Percentiles rank a stretch among this genome's conserved stretches.
Conservation (phyloP, 148 eudicot species). For the Fagopyrum esculentum region DNA sequence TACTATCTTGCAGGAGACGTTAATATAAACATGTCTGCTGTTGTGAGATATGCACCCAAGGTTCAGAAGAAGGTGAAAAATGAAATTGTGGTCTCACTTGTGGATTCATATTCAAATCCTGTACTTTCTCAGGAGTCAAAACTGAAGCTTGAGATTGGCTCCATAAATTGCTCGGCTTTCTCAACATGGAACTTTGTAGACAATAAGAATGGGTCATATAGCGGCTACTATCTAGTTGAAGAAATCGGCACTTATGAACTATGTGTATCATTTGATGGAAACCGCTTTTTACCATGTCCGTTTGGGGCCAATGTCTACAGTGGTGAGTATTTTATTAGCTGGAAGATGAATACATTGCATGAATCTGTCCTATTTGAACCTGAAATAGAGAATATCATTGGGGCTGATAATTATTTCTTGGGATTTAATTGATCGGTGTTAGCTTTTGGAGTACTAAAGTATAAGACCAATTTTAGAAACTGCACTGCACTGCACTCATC, state of each 20-base stretch:
- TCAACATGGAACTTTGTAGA: conserved; percentile 46
- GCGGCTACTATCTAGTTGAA: conserved; percentile 41
- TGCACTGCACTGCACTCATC: not conserved
- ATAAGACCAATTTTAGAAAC: not conserved
- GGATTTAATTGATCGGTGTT: too few relatives aligned
- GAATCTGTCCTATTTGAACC: not conserved
- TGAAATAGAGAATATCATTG: not conserved
- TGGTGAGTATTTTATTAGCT: conserved; percentile 44
- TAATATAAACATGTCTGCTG: conserved; percentile 54
- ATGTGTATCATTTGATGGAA: conserved; percentile 56
- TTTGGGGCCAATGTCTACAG: conserved; percentile 59
- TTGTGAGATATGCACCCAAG: conserved; percentile 41
- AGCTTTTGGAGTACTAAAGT: too few relatives aligned
- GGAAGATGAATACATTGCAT: not conserved
- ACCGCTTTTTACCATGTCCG: conserved; percentile 58
- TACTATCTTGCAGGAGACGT: conserved; percentile 45
- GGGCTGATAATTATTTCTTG: not conserved
- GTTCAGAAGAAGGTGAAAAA: conserved; percentile 44
- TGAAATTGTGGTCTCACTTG: conserved; percentile 52
- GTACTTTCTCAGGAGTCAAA: conserved; percentile 50
- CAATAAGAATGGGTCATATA: conserved; percentile 58
- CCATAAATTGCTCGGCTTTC: conserved; percentile 43
- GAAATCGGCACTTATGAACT: conserved; percentile 66
- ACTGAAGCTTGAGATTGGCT: conserved; percentile 59
- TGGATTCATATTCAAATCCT: conserved; percentile 74